Evolutionary conservation across 148 eudicot genomes (phyloP).

Genomic region (Vaccinium myrtillus): DNA sequence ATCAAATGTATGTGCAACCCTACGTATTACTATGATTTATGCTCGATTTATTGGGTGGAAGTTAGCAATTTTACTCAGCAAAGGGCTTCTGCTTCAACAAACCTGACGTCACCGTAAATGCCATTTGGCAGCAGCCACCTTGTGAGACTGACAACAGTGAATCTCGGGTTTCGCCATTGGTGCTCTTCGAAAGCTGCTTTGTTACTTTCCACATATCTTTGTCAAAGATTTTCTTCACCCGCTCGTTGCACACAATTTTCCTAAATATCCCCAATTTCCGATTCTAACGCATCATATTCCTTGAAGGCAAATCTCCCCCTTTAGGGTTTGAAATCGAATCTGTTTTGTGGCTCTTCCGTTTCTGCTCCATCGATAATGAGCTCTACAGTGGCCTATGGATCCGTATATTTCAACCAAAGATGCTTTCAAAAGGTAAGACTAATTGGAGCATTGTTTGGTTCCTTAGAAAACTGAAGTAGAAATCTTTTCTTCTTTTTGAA

Average conservation of each 20-base stretch:
- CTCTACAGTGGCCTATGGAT: conserved; percentile 32
- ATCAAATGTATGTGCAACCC: too few species aligned
- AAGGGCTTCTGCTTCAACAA: too few species aligned
- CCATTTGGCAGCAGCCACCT: too few species aligned
- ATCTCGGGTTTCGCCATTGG: neutral
- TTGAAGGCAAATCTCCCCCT: neutral
- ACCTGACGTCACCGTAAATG: too few species aligned
- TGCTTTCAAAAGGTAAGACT: conserved; percentile 30
- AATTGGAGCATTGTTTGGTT: neutral
- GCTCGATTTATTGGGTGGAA: too few species aligned
- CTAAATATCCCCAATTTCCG: neutral
- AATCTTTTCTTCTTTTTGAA: neutral
- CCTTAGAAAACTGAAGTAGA: neutral
- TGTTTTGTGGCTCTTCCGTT: neutral
- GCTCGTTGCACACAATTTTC: neutral
- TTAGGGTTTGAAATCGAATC: neutral
- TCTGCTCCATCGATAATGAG: conserved; percentile 34
- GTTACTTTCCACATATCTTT: neutral
- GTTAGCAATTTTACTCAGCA: too few species aligned
- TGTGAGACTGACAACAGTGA: neutral
- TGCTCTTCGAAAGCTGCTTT: neutral
- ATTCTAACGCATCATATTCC: neutral
- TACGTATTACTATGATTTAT: too few species aligned
- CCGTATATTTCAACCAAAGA: conserved; percentile 21
- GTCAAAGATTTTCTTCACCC: neutral